Percentiles rank a stretch among this genome's conserved stretches.
phyloP scores from a whole-genome alignment of 371 early-diverging fungal genomes.

The Lichtheimia corymbifera region DNA sequence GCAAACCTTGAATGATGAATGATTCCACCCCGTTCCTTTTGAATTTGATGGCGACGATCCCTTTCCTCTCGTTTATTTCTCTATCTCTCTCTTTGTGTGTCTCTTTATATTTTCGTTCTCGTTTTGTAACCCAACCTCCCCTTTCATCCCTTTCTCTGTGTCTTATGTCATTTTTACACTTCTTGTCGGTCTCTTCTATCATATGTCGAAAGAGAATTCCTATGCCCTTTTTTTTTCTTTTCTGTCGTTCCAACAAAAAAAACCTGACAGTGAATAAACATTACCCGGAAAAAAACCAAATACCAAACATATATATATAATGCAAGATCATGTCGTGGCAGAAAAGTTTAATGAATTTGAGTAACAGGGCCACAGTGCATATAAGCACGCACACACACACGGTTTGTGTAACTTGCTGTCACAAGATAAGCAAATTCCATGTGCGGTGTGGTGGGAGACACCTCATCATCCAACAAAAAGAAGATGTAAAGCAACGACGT shows the following conservation, averaged over 20 bases:
- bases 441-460: background rate
- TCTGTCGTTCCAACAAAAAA: too few relatives aligned
- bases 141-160: background rate
- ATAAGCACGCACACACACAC: background rate
- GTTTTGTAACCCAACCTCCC: too few relatives aligned
- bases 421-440: background rate
- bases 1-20: background rate
- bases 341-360: conserved; percentile 3
- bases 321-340: too few relatives aligned
- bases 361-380: conserved; percentile 2
- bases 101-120: too few relatives aligned
- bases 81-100: too few relatives aligned
- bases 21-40: background rate
- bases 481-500: too few relatives aligned
- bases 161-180: background rate
- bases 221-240: too few relatives aligned
- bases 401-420: conserved; percentile 1
- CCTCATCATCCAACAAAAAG: background rate
- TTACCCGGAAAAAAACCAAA: background rate
- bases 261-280: too few relatives aligned
- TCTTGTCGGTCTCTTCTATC: conserved; percentile 2
- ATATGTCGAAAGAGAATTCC: background rate
- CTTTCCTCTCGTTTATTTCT: too few relatives aligned
- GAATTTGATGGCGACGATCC: background rate
- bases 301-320: background rate